Percentiles rank a stretch among this genome's conserved stretches.
These are phyloP conservation scores for Euclidium syriacum DNA, from an alignment of 345 rosid genomes.

Conservation along the genomic window DNA sequence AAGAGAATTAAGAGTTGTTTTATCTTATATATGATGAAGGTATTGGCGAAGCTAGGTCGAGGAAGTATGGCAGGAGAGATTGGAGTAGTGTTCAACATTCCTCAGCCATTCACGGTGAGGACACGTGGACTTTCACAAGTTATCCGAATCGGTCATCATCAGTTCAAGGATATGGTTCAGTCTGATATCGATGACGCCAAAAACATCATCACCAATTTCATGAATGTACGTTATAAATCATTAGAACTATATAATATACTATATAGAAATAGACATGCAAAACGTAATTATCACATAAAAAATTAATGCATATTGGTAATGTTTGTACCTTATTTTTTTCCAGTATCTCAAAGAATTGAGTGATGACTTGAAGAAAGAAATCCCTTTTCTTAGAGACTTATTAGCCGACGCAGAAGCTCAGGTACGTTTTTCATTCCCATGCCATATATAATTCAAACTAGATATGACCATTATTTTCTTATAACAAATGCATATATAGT, in stretches of 20 bases:
- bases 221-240: constrained; percentile 14
- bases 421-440: constrained; percentile 36
- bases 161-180: constrained; percentile 73
- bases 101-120: constrained; percentile 58
- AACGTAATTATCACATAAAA: not conserved
- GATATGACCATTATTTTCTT: not conserved
- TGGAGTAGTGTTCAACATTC: constrained; percentile 85
- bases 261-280: not conserved
- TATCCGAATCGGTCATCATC: constrained; percentile 70
- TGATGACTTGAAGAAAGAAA: constrained; percentile 49
- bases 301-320: not conserved
- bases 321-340: not conserved
- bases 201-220: constrained; percentile 55
- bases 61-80: constrained; percentile 85
- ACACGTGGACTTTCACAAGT: constrained; percentile 88
- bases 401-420: constrained; percentile 41
- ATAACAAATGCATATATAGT: not conserved
- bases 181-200: constrained; percentile 60
- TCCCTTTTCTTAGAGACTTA: constrained; percentile 51
- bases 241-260: not conserved
- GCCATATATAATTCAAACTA: not conserved
- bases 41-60: constrained; percentile 58
- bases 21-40: constrained; percentile 31
- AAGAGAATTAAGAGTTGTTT: not conserved
- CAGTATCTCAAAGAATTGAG: constrained; percentile 62